Base-by-base conservation (phyloP, 768 basidiomycete species). In the Trametes punicea region DNA sequence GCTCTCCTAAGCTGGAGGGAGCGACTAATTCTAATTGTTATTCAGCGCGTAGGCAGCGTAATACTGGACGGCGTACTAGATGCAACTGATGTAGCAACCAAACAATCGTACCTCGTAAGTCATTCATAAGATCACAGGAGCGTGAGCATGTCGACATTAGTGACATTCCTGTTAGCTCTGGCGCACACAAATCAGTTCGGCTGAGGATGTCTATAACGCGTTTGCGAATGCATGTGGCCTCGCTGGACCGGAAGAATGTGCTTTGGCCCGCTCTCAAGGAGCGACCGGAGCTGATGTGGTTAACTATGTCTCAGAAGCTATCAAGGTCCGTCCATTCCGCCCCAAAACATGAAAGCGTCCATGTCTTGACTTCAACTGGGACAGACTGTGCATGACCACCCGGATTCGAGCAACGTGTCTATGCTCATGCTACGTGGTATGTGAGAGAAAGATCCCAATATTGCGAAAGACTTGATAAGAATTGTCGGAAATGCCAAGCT, bases 61-160 rank as follows among this genome's bases (percentile, higher is more conserved):
- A 60, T 60, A 18, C 41, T 60, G 7, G 58, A 60, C 25, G 58
- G 58, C 5, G 53, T 60, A 7, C 16, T 55, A 6, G 58, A 60
- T 23, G 48, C 58, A 2, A 60, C 48, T 0, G 30, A 6, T 2
- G 20, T 57, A 13, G 56, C 56, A 9, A 55, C 46, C 9, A 11
- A 30, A 20, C 53, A 55, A 40, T 54, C 58, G 13, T 45, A 54
- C 41, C 16, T 30, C 27, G 58, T 60, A 8, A 10, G 26, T 20
- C 20, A 2, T 25, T 21, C 5, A 13, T 15, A 9, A 4, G 1
- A 8, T 5, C 40, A 23, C 4, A n/a, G 16, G 13, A 38, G 6
- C 36, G n/a, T n/a, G n/a, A n/a, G n/a, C n/a, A n/a, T n/a, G n/a
- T n/a, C n/a, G n/a, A 9, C 5, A 15, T 38, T 9, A 2, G 26